Conservation (phyloP, 2,329 filamentous ascomycete species). For the Myriosclerotinia scirpicola region DNA sequence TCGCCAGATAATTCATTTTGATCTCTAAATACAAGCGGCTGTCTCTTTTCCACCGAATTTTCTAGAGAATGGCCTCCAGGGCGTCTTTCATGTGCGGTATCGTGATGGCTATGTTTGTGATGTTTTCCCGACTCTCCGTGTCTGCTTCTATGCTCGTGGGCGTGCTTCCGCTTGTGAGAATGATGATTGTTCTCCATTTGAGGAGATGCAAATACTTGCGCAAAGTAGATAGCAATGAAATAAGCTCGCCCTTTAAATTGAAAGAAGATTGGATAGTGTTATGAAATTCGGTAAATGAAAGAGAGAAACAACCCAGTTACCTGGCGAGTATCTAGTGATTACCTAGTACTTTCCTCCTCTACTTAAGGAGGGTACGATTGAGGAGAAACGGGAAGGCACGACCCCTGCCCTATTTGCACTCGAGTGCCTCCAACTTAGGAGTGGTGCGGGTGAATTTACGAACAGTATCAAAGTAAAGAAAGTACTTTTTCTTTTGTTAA, state of each 20-base stretch:
- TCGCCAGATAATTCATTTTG: conserved; percentile 28
- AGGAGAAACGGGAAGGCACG: neutral
- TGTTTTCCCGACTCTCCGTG: neutral
- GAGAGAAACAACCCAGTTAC: neutral
- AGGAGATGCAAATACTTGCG: neutral
- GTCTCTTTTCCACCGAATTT: neutral
- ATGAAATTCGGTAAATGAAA: neutral
- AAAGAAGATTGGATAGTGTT: neutral
- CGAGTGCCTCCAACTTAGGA: neutral
- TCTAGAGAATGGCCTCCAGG: neutral
- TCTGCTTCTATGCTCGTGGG: neutral
- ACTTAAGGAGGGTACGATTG: neutral
- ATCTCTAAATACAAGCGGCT: neutral
- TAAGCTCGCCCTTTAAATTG: neutral
- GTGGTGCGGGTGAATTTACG: neutral
- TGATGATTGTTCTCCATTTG: conserved; percentile 18
- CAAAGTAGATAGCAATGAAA: neutral
- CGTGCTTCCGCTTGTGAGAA: conserved; percentile 19
- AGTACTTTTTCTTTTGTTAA: neutral
- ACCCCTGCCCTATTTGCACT: neutral
- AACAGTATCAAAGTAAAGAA: neutral
- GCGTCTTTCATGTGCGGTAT: neutral
- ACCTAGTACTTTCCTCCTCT: neutral
- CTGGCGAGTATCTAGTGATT: neutral
- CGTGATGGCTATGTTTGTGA: neutral